Evolutionary conservation across 768 basidiomycete species (phyloP), one percentile per base, ranked within the genome.

Genomic region (Lactifluus echinatus): DNA sequence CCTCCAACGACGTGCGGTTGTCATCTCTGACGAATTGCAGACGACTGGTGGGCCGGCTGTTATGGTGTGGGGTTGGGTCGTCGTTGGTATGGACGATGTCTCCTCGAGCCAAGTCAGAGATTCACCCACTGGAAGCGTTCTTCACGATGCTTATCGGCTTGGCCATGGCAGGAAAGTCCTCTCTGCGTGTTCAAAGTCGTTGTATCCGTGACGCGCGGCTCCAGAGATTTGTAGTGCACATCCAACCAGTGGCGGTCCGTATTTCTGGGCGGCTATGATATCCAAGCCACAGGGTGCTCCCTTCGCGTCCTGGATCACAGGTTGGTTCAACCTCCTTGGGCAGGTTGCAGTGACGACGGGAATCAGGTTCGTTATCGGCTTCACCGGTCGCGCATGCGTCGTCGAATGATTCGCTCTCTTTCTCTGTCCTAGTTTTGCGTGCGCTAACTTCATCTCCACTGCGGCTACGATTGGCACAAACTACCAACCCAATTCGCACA

Each of bases 211-310:
- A 59, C 29, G 10, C 24, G 2, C 17, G 50, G 24, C 29, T 17
- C 17, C 37, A 64, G 76, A 78, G 67, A 69, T 74, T 31, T 75
- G 72, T 58, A 85, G 83, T 60, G 82, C 84, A 2, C 84, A 82
- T 71, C 84, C 83, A 4, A 85, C 84, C 2, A 83, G 80, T 48
- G 84, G 86, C 6, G 86, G 86, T 0, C 86, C 87, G 0, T 87
- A 88, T 64, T 87, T 83, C 68, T 88, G 87, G 87, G 82, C 85
- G n/a, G 85, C 86, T 1, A 85, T 87, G 79, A 69, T 89, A 1
- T 81, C 84, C 1, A 72, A 73, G 52, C 79, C 78, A 1, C 62
- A 77, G 61, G 69, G 77, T 36, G 84, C 84, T 3, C 72, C 85
- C 0, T 73, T 87, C 29, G 82, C 84, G 2, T 85, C 85, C 0